A percentile compares a stretch with the other conserved stretches of the same genome.
Conservation (phyloP, 2,329 filamentous ascomycete species). For the Fusarium falciforme region DNA sequence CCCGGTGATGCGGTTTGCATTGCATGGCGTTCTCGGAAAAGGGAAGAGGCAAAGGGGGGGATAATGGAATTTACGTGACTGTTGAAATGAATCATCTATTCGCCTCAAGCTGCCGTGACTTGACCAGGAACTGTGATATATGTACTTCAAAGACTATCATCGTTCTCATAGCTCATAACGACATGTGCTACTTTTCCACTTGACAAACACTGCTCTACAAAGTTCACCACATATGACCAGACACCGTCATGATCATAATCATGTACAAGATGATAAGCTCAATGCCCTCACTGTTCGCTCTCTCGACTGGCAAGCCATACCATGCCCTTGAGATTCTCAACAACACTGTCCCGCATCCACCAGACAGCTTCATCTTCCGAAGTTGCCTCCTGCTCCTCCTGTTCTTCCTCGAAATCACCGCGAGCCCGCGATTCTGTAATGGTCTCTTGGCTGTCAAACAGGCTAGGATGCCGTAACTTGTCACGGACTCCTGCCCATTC, state of each 20-base stretch:
- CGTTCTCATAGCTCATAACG: constrained; percentile 34
- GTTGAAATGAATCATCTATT: constrained; percentile 45
- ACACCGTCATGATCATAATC: not conserved
- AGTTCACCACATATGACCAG: not conserved
- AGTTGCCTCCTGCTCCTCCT: constrained; percentile 33
- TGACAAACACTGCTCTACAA: not conserved
- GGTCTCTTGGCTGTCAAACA: constrained; percentile 51
- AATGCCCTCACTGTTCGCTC: constrained; percentile 40
- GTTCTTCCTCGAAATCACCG: constrained; percentile 26
- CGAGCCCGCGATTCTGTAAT: constrained; percentile 43
- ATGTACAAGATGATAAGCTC: not conserved
- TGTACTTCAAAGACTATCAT: constrained; percentile 12
- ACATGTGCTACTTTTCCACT: constrained; percentile 13
- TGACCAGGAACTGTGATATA: too few species aligned
- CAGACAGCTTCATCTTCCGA: constrained; percentile 53
- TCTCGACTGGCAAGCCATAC: constrained; percentile 63
- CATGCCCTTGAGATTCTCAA: constrained; percentile 66
- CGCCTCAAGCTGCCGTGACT: constrained; percentile 16
- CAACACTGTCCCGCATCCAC: constrained; percentile 67
- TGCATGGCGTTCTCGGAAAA: constrained; percentile 53
- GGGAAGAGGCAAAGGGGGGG: constrained; percentile 45
- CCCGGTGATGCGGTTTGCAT: constrained; percentile 54
- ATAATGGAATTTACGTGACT: constrained; percentile 48
- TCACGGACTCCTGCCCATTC: constrained; percentile 65
- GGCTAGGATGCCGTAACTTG: constrained; percentile 43